Evolutionary conservation across 2,329 filamentous ascomycete species (phyloP), one percentile per base, ranked within the genome.

Genomic region (Cladosporium oxysporum): DNA sequence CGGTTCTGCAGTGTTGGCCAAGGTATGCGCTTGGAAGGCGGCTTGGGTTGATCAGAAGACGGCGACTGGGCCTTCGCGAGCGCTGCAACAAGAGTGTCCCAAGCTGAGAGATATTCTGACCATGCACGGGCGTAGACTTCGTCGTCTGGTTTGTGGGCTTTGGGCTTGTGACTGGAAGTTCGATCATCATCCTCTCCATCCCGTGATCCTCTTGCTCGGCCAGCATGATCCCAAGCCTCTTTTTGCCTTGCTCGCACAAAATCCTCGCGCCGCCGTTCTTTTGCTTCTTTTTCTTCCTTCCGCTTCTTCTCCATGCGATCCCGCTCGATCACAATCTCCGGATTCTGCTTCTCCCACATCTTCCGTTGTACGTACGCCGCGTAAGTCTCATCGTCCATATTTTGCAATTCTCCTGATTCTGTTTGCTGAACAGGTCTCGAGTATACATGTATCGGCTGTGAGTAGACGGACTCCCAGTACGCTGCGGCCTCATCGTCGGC

Each of bases 381-480:
- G 76, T 98, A 99, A 77, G 97, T 91, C 31, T 98, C 93, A 71
- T 98, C 95, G 10, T 84, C 88, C 94, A 98, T 98, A 69, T 84
- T 85, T 78, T 97, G 92, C 14, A 97, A 82, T 66, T 84, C 82
- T 18, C 85, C 86, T 47, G 71, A 79, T 60, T 69, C 80, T 62
- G 73, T 88, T 78, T 68, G 85, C 0, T 83, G 82, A 2, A 44
- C 33, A 0, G 86, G 79, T 74, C 96, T 96, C 3, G 87, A 76
- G 76, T 96, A 97, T 7, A 88, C 86, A 78, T 97, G 93, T 59
- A 98, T 90, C 0, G 95, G 94, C 76, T 98, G 94, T 0, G 93
- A 93, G 79, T 98, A 99, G n/a, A 99, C 91, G 18, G 88, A 87
- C 77, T 97, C 90, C 95, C 95, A 99, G 81, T 95, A 99, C 8